phyloP scores from a whole-genome alignment of 805 yeast species.

The Phaffomyces opuntiae region DNA sequence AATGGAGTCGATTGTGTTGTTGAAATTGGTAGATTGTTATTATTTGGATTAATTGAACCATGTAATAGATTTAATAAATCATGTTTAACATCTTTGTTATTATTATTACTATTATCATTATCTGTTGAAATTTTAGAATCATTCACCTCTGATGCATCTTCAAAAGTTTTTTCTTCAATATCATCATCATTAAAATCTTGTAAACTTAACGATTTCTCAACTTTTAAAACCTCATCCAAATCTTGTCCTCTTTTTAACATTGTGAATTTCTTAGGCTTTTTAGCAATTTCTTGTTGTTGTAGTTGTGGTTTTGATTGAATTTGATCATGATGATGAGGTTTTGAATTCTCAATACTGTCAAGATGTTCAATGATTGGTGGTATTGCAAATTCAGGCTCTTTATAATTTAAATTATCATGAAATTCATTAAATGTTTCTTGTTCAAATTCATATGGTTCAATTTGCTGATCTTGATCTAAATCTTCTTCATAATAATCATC shows the following conservation, averaged over 20 bases:
- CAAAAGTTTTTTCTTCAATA: too few species aligned
- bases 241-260: conserved; percentile 32
- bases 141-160: too few species aligned
- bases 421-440: background rate
- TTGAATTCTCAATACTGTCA: background rate
- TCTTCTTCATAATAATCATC: background rate
- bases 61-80: conserved; percentile 6
- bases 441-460: conserved; percentile 1
- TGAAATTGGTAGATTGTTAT: too few species aligned
- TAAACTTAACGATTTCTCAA: background rate
- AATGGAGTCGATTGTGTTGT: background rate
- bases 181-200: too few species aligned
- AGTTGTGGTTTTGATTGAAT: too few species aligned
- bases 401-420: background rate
- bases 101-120: too few species aligned
- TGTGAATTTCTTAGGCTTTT: conserved; percentile 21
- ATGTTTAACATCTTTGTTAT: background rate
- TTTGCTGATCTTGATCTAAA: background rate
- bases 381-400: background rate
- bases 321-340: too few species aligned
- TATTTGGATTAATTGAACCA: background rate
- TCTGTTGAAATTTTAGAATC: too few species aligned
- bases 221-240: conserved; percentile 16
- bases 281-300: background rate
- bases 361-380: conserved; percentile 2